Evolutionary conservation across 352 stramenopile genomes (phyloP).

Genomic region (Pythium apleroticum): DNA sequence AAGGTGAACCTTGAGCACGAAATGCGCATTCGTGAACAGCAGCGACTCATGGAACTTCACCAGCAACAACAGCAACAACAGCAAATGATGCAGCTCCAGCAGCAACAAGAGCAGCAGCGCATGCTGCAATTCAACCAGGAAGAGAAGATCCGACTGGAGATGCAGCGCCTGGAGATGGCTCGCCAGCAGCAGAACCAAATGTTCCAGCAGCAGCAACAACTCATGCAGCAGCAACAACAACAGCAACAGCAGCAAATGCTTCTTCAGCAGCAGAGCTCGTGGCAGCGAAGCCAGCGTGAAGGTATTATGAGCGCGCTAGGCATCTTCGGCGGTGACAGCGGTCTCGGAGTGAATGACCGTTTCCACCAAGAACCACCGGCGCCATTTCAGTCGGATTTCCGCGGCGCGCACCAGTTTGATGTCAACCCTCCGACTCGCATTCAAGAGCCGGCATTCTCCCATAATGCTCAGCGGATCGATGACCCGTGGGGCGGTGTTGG

Average conservation of each 20-base stretch:
- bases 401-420: constrained; percentile 39
- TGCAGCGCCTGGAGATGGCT: constrained; percentile 74
- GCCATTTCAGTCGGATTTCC: constrained; percentile 57
- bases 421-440: constrained; percentile 2
- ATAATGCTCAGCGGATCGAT: constrained; percentile 13
- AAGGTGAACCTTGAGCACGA: constrained; percentile 28
- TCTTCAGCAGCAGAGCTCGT: constrained; percentile 74
- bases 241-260: constrained; percentile 73
- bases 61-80: constrained; percentile 63
- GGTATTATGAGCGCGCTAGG: constrained; percentile 77
- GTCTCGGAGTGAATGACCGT: constrained; percentile 16
- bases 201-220: constrained; percentile 53
- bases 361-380: constrained; percentile 31
- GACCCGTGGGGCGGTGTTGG: constrained; percentile 17
- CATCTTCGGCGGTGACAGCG: constrained; percentile 52
- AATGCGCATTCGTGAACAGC: constrained; percentile 40
- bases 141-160: constrained; percentile 82
- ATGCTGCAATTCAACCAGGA: constrained; percentile 67
- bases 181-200: constrained; percentile 67
- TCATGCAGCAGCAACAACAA: constrained; percentile 48
- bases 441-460: constrained; percentile 15
- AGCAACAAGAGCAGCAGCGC: constrained; percentile 71
- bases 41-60: constrained; percentile 62
- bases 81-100: constrained; percentile 59
- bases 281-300: constrained; percentile 71